Percentiles rank a stretch among this genome's conserved stretches.
Conservation (phyloP, 352 stramenopile genomes). For the Phytophthora ohioensis region DNA sequence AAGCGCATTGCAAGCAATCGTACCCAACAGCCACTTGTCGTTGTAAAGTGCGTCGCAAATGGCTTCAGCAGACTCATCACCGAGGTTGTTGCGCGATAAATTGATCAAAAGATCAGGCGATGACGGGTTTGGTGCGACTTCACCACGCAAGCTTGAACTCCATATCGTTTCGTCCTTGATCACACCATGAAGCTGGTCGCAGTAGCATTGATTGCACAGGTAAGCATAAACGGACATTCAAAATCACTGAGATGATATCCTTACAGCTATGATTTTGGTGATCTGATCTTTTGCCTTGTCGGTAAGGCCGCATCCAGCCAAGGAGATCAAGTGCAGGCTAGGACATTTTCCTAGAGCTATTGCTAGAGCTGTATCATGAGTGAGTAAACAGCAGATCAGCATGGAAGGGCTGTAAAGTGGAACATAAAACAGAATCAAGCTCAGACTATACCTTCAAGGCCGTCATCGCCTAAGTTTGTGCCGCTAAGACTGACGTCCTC, state of each 20-base stretch:
- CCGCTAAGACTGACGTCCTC: slow-evolving; percentile 38
- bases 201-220: background rate
- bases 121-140: slow-evolving; percentile 22
- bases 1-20: background rate
- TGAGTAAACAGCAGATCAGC: background rate
- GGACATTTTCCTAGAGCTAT: slow-evolving; percentile 51
- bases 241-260: slow-evolving; percentile 1
- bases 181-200: slow-evolving; percentile 56
- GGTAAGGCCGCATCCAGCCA: slow-evolving; percentile 58
- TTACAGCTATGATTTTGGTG: slow-evolving; percentile 69
- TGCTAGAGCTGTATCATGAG: slow-evolving; percentile 36
- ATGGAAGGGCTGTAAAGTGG: background rate
- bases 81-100: slow-evolving; percentile 56
- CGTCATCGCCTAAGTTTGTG: slow-evolving; percentile 34
- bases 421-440: background rate
- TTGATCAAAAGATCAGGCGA: slow-evolving; percentile 52
- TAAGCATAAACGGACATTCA: background rate
- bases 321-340: slow-evolving; percentile 51
- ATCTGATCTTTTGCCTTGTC: slow-evolving; percentile 58
- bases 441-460: slow-evolving; percentile 31
- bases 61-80: slow-evolving; percentile 46
- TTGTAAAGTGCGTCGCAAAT: slow-evolving; percentile 66
- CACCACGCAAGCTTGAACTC: slow-evolving; percentile 63
- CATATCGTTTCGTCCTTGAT: slow-evolving; percentile 62
- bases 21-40: slow-evolving; percentile 75